These are phyloP conservation scores for Mortierella hygrophila DNA, from an alignment of 192 early-diverging fungal genomes.

Conservation along the genomic window DNA sequence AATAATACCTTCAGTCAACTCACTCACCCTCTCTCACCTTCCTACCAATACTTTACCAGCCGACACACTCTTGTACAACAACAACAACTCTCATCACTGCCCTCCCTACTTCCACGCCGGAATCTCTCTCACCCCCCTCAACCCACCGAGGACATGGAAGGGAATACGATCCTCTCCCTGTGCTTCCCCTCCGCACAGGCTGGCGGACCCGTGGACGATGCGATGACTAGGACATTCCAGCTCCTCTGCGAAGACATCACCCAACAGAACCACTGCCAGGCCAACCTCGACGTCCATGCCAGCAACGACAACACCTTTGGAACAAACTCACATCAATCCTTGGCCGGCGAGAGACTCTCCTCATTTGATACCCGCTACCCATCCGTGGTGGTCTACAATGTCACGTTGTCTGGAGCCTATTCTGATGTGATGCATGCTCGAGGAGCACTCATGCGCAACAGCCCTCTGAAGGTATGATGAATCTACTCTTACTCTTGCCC, in stretches of 20 bases:
- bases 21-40: no score
- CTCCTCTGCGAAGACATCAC: constrained; percentile 38
- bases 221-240: constrained; percentile 28
- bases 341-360: neutral
- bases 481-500: neutral
- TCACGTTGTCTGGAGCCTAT: constrained; percentile 57
- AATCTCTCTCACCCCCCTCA: constrained; percentile 10
- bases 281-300: constrained; percentile 21
- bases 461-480: constrained; percentile 58
- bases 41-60: constrained; percentile 5
- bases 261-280: constrained; percentile 31
- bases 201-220: constrained; percentile 24
- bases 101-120: constrained; percentile 8
- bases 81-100: neutral
- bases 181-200: constrained; percentile 42
- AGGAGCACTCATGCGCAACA: constrained; percentile 57
- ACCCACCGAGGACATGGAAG: constrained; percentile 38
- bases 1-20: no score
- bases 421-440: constrained; percentile 55
- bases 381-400: constrained; percentile 52
- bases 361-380: constrained; percentile 50
- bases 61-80: constrained; percentile 9
- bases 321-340: constrained; percentile 7
- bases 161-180: constrained; percentile 50
- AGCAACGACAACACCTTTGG: constrained; percentile 14